Evolutionary conservation across 306 rosid genomes (phyloP), one percentile per base, ranked within the genome.

Genomic region (Dryas octopetala): DNA sequence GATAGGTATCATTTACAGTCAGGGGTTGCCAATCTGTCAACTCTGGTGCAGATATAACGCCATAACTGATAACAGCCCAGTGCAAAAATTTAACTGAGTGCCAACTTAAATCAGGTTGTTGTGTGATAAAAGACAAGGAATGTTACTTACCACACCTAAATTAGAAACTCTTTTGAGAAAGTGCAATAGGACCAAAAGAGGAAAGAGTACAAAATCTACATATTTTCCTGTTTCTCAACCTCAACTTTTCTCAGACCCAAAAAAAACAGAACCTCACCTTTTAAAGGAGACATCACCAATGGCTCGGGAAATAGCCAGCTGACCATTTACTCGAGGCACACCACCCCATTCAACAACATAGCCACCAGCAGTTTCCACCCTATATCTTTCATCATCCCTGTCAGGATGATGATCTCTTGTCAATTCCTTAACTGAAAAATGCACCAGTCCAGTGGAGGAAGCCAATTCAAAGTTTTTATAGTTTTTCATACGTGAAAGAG

Each of bases 351-450:
- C 87, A 75, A 83, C 68, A 86, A 95, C 96, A 79, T 84, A 92
- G 65, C 98, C 98, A 82, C 98, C 98, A 78, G 98, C 91, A 77
- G 85, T 85, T 89, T 95, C 98, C 81, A 95, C 97, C 79, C 97
- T 79, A 76, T 68, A 68, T 87, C 84, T 89, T 89, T 95, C 98
- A 79, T 91, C 97, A 53, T 86, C 92, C 86, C 98, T 89, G 73
- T 95, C 89, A 9, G 97, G 96, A 81, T 90, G 98, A 83, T 95
- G 98, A 89, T 95, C 97, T 16, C 87, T 91, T 57, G 98, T 95
- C 85, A 95, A 85, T 70, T 95, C 98, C 88, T 89, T 87, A 41
- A 89, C 98, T 51, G 84, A 83, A 82, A 90, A 88, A 83, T 86
- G 92, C 61, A 76, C 71, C 64, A 89, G 47, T 58, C 93, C 97